A percentile compares a stretch with the other conserved stretches of the same genome.
Conservation (phyloP, 768 basidiomycete species). For the Lactarius sp. region DNA sequence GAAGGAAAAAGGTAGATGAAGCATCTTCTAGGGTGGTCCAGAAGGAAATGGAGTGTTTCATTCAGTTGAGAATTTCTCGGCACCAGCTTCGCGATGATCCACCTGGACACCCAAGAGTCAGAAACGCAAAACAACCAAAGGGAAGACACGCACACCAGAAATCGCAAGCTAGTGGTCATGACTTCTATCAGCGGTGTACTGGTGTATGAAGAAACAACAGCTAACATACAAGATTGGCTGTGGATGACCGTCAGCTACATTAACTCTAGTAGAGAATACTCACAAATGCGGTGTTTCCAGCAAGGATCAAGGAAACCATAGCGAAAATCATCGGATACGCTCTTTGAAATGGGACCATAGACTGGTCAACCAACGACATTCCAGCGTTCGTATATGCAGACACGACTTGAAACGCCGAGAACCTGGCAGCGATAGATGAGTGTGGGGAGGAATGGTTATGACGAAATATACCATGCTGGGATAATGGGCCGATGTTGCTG, state of each 20-base stretch:
- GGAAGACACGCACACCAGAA: slow-evolving; percentile 61
- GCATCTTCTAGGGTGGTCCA: slow-evolving; percentile 92
- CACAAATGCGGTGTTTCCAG: slow-evolving; percentile 92
- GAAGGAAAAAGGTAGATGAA: slow-evolving; percentile 89
- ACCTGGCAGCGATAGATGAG: slow-evolving; percentile 45
- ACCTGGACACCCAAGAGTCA: slow-evolving; percentile 43
- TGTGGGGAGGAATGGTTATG: background rate
- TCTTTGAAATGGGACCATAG: slow-evolving; percentile 86
- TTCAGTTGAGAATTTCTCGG: slow-evolving; percentile 53
- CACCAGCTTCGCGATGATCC: slow-evolving; percentile 61
- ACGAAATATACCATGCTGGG: slow-evolving; percentile 54
- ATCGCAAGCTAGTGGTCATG: slow-evolving; percentile 54
- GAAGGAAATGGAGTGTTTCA: slow-evolving; percentile 84
- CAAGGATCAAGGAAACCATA: slow-evolving; percentile 72
- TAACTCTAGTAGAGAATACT: slow-evolving; percentile 36
- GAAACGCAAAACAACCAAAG: background rate
- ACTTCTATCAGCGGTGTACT: background rate
- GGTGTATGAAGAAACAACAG: background rate
- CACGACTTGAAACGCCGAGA: slow-evolving; percentile 75
- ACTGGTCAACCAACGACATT: slow-evolving; percentile 79
- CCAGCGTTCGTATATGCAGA: slow-evolving; percentile 90
- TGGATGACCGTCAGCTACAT: background rate
- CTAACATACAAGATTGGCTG: slow-evolving; percentile 81
- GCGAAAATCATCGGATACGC: slow-evolving; percentile 78
- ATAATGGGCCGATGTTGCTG: slow-evolving; percentile 50